Evolutionary conservation across 345 rosid genomes (phyloP), one percentile per base, ranked within the genome.

Genomic region (Salix purpurea): DNA sequence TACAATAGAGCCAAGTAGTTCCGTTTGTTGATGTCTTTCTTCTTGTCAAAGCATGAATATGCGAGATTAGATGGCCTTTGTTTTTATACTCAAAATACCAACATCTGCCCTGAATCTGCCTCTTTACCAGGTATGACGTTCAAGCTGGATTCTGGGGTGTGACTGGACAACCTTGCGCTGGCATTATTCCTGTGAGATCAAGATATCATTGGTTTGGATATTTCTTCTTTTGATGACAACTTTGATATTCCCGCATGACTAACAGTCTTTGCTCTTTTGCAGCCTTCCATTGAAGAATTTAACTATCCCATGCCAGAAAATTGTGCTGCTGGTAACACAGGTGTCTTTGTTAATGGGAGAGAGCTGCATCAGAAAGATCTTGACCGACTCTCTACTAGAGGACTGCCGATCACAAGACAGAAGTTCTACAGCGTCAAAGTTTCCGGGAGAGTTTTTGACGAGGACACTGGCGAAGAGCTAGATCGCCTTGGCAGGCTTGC

Each of bases 61-160:
- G 8, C 5, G 72, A 44, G 61, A 1, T 69, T 46, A 42, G 6
- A 24, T 46, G 19, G 30, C 66, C 14, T 30, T 56, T 56, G 26
- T 46, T 58, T 19, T 2, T 24, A 1, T 5, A 13, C 40, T 23
- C 24, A 23, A 24, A 67, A 54, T 67, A 18, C 64, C 67, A 67
- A 54, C 3, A 75, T 26, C 10, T 15, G 9, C 34, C 36, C 21
- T 18, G 34, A 23, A 28, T 66, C 40, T 73, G 71, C 37, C 39
- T 61, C 39, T 61, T 69, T 6, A 1, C n/a, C 73, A 81, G 84
- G 84, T 81, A 81, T 12, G 84, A 81, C 46, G 44, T 32, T 44
- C 69, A 36, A 65, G 84, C 81, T 15, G 84, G 84, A 60, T 81
- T 81, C 34, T 81, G 84, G 84, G 84, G 84, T 34, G 69, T 77